Percentiles rank a stretch among this genome's conserved stretches.
These are phyloP conservation scores for Mycosarcoma maydis DNA, from an alignment of 1,284 basidiomycete species.

Conservation along the genomic window DNA sequence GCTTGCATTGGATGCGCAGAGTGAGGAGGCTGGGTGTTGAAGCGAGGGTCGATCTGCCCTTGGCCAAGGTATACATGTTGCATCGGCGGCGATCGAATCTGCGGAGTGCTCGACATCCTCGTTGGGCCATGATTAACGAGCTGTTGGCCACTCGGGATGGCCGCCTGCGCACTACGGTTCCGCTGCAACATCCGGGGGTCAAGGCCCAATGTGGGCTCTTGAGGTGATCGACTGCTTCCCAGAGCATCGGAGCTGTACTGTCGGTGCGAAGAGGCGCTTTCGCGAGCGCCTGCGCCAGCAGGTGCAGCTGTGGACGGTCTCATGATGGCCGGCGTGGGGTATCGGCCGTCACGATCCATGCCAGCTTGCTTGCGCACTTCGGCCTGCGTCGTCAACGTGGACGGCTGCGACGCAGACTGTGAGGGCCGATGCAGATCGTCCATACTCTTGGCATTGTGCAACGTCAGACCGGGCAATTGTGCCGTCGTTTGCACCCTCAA, in stretches of 20 bases:
- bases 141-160: slow-evolving; percentile 32
- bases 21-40: slow-evolving; percentile 11
- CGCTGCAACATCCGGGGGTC: slow-evolving; percentile 36
- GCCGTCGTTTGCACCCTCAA: slow-evolving; percentile 5
- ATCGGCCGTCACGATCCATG: slow-evolving; percentile 46
- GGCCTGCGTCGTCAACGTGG: slow-evolving; percentile 21
- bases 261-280: slow-evolving; percentile 23
- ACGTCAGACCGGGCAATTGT: slow-evolving; percentile 12
- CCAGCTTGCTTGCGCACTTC: slow-evolving; percentile 33
- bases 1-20: slow-evolving; percentile 15
- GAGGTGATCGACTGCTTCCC: slow-evolving; percentile 1
- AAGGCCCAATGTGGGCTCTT: neutral
- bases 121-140: slow-evolving; percentile 19
- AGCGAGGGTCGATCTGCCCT: slow-evolving; percentile 25
- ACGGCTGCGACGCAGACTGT: slow-evolving; percentile 13
- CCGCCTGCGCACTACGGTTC: slow-evolving; percentile 46
- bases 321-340: slow-evolving; percentile 36
- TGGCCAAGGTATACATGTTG: slow-evolving; percentile 8
- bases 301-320: slow-evolving; percentile 45
- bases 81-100: slow-evolving; percentile 38
- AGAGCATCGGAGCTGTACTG: slow-evolving; percentile 48
- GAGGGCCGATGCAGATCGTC: slow-evolving; percentile 41
- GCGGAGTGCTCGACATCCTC: slow-evolving; percentile 36
- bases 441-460: slow-evolving; percentile 51
- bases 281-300: slow-evolving; percentile 16